phyloP scores from a whole-genome alignment of 148 eudicot species.

The Camellia japonica region DNA sequence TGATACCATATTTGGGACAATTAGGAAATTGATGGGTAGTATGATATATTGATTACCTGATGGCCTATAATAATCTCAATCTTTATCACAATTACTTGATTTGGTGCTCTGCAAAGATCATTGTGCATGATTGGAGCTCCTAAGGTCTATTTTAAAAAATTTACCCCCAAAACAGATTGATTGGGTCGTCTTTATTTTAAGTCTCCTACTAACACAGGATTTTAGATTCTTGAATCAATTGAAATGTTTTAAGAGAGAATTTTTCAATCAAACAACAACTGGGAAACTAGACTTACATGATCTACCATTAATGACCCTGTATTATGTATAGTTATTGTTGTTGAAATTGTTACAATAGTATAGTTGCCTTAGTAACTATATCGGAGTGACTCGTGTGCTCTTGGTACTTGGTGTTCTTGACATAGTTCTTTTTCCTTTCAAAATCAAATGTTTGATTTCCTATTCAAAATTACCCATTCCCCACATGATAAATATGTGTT shows the following conservation, averaged over 20 bases:
- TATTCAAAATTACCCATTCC: no score
- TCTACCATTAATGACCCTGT: no score
- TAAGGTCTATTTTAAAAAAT: no score
- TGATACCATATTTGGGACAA: not conserved
- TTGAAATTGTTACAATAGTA: not conserved
- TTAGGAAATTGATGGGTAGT: no score
- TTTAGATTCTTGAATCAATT: not conserved
- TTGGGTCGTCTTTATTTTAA: no score
- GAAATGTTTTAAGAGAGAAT: not conserved
- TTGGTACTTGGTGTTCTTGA: no score
- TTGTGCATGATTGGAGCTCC: no score
- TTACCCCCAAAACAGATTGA: no score
- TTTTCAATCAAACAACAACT: not conserved
- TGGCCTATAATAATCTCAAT: not conserved
- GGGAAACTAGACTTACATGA: no score
- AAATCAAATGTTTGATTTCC: not conserved
- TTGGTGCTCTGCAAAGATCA: not conserved
- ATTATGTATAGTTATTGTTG: not conserved
- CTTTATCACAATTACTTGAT: not conserved
- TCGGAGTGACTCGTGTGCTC: not conserved
- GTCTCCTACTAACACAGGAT: not conserved
- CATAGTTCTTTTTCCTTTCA: not conserved
- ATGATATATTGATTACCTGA: not conserved
- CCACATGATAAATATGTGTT: no score
- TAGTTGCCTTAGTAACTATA: not conserved